Percentiles rank a stretch among this genome's conserved stretches.
Conservation (phyloP, 345 rosid species). For the Salix brachista region DNA sequence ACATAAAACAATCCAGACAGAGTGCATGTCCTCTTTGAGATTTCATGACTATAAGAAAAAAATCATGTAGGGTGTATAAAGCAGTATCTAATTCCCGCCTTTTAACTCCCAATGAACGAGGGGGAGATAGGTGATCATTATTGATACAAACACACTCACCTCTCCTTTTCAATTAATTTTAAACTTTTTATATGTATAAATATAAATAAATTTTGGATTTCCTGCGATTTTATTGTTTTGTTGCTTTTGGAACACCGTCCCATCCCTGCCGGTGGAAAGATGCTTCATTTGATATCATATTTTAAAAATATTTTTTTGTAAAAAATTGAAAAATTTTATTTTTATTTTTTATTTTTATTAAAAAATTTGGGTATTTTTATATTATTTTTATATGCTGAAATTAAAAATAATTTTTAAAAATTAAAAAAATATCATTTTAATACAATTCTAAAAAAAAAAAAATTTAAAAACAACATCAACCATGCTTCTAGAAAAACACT, state of each 20-base stretch:
- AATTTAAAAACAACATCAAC: too few relatives aligned
- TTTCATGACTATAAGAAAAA: neutral
- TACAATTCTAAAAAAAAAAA: too few relatives aligned
- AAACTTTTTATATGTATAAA: neutral
- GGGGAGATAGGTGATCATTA: conserved; percentile 29
- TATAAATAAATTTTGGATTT: neutral
- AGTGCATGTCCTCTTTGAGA: neutral
- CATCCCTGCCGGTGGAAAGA: neutral
- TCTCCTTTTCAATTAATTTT: neutral
- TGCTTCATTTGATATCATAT: too few relatives aligned
- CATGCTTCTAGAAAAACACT: too few relatives aligned
- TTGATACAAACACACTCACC: neutral
- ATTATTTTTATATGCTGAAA: too few relatives aligned
- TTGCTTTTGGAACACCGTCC: too few relatives aligned
- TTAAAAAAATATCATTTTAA: too few relatives aligned
- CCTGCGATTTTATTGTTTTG: neutral
- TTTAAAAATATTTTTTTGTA: too few relatives aligned
- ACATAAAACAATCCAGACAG: conserved; percentile 1
- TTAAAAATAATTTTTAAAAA: too few relatives aligned
- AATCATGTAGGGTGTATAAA: conserved; percentile 6
- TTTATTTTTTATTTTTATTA: too few relatives aligned
- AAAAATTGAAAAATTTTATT: too few relatives aligned
- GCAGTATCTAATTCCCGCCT: conserved; percentile 24
- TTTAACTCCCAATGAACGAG: conserved; percentile 28
- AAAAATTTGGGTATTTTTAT: too few relatives aligned